Conservation (phyloP, 805 yeast genomes). For the Ogataea corticis region DNA sequence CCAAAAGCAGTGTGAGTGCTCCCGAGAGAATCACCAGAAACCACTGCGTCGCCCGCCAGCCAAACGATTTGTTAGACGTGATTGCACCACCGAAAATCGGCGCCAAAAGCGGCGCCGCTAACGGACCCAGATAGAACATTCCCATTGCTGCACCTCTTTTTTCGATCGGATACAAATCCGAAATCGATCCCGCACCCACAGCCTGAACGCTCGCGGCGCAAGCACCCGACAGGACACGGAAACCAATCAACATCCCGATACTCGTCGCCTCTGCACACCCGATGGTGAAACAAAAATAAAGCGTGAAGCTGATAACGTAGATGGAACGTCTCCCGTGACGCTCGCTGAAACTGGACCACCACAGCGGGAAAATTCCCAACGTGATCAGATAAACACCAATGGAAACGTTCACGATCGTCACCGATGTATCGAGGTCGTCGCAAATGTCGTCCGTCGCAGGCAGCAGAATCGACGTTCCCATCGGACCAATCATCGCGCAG, state of each 20-base stretch:
- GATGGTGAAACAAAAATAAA: conserved; percentile 65
- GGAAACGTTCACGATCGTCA: conserved; percentile 66
- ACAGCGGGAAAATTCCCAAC: conserved; percentile 77
- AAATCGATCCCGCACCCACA: conserved; percentile 86
- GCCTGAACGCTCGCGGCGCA: conserved; percentile 84
- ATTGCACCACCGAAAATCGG: conserved; percentile 83
- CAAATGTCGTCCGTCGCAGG: conserved; percentile 73
- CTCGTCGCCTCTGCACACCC: conserved; percentile 69
- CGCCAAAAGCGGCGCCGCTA: conserved; percentile 75
- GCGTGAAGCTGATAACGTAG: conserved; percentile 63
- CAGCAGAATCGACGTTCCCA: conserved; percentile 82
- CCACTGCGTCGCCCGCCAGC: conserved; percentile 92
- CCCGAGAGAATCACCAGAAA: conserved; percentile 70
- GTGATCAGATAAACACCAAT: conserved; percentile 77
- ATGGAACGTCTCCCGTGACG: conserved; percentile 72
- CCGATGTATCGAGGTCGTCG: conserved; percentile 53
- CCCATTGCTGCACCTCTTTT: conserved; percentile 83
- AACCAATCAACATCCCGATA: conserved; percentile 62
- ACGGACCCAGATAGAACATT: conserved; percentile 74
- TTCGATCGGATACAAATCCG: conserved; percentile 66
- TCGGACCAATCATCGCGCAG: conserved; percentile 81
- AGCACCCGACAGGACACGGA: conserved; percentile 76
- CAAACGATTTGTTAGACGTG: conserved; percentile 55
- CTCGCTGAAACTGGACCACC: conserved; percentile 88
- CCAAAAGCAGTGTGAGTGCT: conserved; percentile 45